These are phyloP conservation scores for Annona cherimola DNA, from an alignment of 164 flowering plant genomes.

Conservation along the genomic window DNA sequence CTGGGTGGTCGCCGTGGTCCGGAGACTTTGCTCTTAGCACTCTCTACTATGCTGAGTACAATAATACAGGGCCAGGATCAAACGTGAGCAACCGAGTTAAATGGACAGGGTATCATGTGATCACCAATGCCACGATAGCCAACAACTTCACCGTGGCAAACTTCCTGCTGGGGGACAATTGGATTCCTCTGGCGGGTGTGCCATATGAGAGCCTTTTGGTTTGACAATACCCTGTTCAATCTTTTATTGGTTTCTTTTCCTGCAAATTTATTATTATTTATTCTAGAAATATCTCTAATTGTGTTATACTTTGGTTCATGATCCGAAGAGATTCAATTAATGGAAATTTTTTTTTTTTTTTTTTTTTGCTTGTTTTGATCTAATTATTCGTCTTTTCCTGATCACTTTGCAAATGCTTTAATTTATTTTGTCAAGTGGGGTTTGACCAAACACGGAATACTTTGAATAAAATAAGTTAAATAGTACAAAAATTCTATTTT, in stretches of 20 bases:
- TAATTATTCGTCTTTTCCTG: too few species aligned
- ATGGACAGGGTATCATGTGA: constrained; percentile 38
- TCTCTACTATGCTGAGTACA: constrained; percentile 37
- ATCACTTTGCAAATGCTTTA: too few species aligned
- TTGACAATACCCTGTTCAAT: background rate
- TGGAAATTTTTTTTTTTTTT: too few species aligned
- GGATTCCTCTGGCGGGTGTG: constrained; percentile 39
- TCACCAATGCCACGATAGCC: constrained; percentile 25
- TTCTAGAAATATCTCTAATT: background rate
- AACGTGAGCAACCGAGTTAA: constrained; percentile 23
- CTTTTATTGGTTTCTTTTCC: background rate
- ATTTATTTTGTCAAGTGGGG: too few species aligned
- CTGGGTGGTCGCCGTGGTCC: constrained; percentile 40
- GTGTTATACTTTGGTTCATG: too few species aligned
- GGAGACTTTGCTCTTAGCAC: constrained; percentile 41
- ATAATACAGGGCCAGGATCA: constrained; percentile 36
- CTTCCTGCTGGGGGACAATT: constrained; percentile 35
- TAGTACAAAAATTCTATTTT: too few species aligned
- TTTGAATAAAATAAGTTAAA: too few species aligned
- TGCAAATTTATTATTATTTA: background rate
- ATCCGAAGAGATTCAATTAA: too few species aligned
- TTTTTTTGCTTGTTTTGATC: too few species aligned
- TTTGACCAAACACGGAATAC: too few species aligned
- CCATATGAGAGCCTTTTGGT: constrained; percentile 24
- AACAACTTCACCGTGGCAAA: constrained; percentile 34